Conservation (phyloP, 78 protist species). For the Neovahlkampfia damariscottae region DNA sequence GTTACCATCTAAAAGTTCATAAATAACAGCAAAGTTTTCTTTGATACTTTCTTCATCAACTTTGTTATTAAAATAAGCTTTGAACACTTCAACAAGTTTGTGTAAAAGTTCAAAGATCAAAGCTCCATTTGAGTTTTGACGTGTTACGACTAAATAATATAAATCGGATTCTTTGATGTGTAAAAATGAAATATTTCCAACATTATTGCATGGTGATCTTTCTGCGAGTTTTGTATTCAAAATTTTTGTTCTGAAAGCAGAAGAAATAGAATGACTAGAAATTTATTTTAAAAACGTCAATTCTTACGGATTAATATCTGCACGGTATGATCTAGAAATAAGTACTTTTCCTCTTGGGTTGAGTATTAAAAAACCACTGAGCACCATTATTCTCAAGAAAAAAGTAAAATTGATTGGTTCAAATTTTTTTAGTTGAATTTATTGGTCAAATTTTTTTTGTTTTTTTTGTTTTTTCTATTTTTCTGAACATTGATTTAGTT, state of each 20-base stretch:
- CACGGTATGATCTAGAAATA: constrained; percentile 70
- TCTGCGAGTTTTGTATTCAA: not conserved
- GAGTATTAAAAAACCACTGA: constrained; percentile 64
- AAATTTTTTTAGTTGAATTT: no score
- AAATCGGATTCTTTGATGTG: constrained; percentile 52
- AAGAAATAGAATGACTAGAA: constrained; percentile 58
- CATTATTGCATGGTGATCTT: constrained; percentile 56
- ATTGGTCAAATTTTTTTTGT: no score
- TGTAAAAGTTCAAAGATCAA: constrained; percentile 70
- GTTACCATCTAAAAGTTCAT: constrained; percentile 83
- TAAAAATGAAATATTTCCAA: constrained; percentile 68
- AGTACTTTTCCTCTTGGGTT: constrained; percentile 76
- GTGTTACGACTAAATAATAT: constrained; percentile 70
- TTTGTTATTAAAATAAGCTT: constrained; percentile 59
- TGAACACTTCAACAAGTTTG: constrained; percentile 44
- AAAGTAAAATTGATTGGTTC: no score
- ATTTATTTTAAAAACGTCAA: not conserved
- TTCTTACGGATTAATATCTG: constrained; percentile 28
- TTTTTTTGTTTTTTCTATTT: no score
- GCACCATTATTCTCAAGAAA: constrained; percentile 37
- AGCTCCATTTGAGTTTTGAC: constrained; percentile 72
- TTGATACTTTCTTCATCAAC: constrained; percentile 63
- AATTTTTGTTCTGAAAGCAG: constrained; percentile 38
- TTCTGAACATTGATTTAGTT: no score
- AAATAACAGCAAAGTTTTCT: constrained; percentile 69